A percentile compares a stretch with the other conserved stretches of the same genome.
These are phyloP conservation scores for Athelia sp. DNA, from an alignment of 1,284 basidiomycete species.

Conservation along the genomic window DNA sequence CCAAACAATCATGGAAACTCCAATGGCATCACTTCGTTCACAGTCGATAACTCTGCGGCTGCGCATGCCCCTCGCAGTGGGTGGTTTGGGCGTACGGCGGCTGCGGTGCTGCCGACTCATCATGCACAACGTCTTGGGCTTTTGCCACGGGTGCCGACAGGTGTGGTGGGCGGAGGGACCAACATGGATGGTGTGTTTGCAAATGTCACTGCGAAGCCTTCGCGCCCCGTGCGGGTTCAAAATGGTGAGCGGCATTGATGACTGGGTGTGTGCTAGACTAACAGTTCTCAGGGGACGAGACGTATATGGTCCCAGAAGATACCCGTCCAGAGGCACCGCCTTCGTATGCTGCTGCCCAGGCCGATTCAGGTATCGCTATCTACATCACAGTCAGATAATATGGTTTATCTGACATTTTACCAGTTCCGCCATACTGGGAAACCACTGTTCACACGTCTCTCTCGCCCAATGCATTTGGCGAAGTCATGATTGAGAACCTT, in stretches of 20 bases:
- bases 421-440: conserved; percentile 97
- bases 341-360: not conserved
- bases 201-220: conserved; percentile 92
- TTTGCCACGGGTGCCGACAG: conserved; percentile 39
- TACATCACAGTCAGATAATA: not conserved
- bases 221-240: conserved; percentile 49
- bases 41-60: conserved; percentile 32
- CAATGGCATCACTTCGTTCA: conserved; percentile 69
- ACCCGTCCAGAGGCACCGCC: conserved; percentile 80
- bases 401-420: not conserved
- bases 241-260: conserved; percentile 45
- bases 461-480: conserved; percentile 48
- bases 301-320: conserved; percentile 75
- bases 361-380: not conserved
- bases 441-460: conserved; percentile 88
- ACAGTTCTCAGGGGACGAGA: conserved; percentile 56
- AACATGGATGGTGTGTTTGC: conserved; percentile 93
- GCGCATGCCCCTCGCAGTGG: conserved; percentile 30
- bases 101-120: conserved; percentile 49
- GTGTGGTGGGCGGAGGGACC: conserved; percentile 67
- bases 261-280: conserved; percentile 1
- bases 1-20: conserved; percentile 76
- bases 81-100: conserved; percentile 57
- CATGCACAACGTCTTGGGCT: conserved; percentile 46
- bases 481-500: conserved; percentile 72